Evolutionary conservation across 768 basidiomycete species (phyloP), one percentile per base, ranked within the genome.

Genomic region (Suillus clintonianus): DNA sequence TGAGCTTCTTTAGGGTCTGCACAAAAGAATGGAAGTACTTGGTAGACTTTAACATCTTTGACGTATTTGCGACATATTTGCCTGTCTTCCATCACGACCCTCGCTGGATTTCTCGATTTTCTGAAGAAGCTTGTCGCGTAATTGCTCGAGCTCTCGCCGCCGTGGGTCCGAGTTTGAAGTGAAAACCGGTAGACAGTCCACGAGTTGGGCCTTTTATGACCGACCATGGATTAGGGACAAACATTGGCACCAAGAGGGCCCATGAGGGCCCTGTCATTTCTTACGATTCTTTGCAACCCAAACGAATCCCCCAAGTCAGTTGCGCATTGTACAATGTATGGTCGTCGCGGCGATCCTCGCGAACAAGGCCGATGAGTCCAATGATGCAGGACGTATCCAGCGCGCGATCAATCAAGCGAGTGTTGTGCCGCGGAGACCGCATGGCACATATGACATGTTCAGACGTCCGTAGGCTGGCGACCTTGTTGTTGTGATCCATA

Each of bases 11-110:
- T 15, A 34, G 43, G 3, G 3, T 30, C 30, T 59, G 17, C 19
- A n/a, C 13, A n/a, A 42, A 24, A 36, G 17, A 17, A 53, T 30
- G 5, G 19, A 13, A 62, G 62, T 48, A 76, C 73, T 43, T 19
- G 74, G 34, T 73, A 59, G 8, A 74, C 54, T 37, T 62, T 67
- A 37, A 74, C 58, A 50, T 27, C 1, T 0, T 39, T 1, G 37
- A 76, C 50, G 22, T 71, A 59, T 9, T 37, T 0, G 41, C 7
- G 7, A 43, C 67, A 74, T 17, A 51, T 15, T n/a, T 2, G 7
- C 62, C 24, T 48, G 22, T 43, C 6, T 11, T 62, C 39, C 1
- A 19, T 30, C 51, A 2, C n/a, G 9, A 59, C 42, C 42, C 39
- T 59, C 58, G 7, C 27, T 55, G 36, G 58, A 59, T 59, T 30